These are phyloP conservation scores for Globisporangium sylvaticum DNA, from an alignment of 352 stramenopile species.

Conservation along the genomic window DNA sequence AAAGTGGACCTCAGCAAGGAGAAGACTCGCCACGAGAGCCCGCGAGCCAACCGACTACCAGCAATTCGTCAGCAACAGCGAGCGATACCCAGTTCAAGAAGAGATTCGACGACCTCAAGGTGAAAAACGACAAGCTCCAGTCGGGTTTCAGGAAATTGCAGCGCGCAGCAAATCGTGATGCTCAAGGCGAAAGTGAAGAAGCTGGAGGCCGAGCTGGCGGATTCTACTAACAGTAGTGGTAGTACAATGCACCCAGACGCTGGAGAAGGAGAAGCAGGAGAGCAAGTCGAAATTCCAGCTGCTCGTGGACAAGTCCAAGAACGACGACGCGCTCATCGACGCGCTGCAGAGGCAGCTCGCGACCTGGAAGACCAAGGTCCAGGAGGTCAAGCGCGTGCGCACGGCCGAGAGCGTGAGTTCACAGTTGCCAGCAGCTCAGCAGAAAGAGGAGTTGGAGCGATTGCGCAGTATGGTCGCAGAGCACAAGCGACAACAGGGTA, in stretches of 20 bases:
- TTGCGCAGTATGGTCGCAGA: constrained; percentile 31
- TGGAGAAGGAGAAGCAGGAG: constrained; percentile 76
- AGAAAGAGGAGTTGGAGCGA: constrained; percentile 48
- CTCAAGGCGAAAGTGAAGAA: constrained; percentile 82
- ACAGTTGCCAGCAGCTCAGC: neutral
- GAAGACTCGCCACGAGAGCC: neutral
- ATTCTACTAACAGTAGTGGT: neutral
- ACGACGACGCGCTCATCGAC: constrained; percentile 76
- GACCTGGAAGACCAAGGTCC: constrained; percentile 48
- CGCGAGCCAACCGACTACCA: neutral
- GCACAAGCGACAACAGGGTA: constrained; percentile 28
- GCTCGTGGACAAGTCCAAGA: constrained; percentile 75
- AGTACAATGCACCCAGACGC: constrained; percentile 29
- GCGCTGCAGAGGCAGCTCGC: constrained; percentile 68
- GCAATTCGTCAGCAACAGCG: neutral
- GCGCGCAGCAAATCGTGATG: constrained; percentile 85
- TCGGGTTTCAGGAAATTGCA: constrained; percentile 71
- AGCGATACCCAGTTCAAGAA: constrained; percentile 30
- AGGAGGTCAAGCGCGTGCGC: constrained; percentile 57
- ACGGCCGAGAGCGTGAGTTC: constrained; percentile 46
- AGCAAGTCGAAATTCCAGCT: constrained; percentile 61
- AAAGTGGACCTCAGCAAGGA: neutral
- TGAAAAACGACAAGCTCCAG: constrained; percentile 48
- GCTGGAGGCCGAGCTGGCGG: constrained; percentile 39
- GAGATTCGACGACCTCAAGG: constrained; percentile 59